Percentiles rank a stretch among this genome's conserved stretches.
These are phyloP conservation scores for Metschnikowia lachancei DNA, from an alignment of 805 yeast genomes.

Conservation along the genomic window DNA sequence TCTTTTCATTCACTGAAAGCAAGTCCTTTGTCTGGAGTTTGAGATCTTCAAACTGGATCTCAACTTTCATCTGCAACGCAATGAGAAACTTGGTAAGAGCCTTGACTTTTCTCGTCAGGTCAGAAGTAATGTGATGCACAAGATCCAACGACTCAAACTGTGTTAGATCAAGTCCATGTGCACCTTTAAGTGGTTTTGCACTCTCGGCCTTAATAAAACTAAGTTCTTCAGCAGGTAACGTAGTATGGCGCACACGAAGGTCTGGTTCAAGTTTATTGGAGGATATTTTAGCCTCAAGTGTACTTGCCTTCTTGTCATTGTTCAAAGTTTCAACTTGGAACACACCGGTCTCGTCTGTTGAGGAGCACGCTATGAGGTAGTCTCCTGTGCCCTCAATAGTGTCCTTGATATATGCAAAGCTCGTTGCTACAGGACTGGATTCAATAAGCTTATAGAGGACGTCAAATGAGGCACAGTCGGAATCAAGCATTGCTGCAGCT, in stretches of 20 bases:
- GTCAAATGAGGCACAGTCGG: conserved; percentile 2
- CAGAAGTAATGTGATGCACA: conserved; percentile 8
- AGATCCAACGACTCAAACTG: conserved; percentile 8
- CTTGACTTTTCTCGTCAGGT: conserved; percentile 7
- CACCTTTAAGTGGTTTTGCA: not conserved
- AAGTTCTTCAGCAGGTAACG: conserved; percentile 22
- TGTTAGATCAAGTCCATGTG: conserved; percentile 7
- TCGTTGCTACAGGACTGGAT: not conserved
- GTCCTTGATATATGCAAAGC: conserved; percentile 25
- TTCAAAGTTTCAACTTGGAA: conserved; percentile 12
- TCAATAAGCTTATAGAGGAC: conserved; percentile 8
- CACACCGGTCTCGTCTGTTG: conserved; percentile 15
- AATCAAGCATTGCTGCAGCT: not conserved
- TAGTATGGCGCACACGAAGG: not conserved
- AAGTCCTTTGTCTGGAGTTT: conserved; percentile 20
- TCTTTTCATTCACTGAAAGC: conserved; percentile 4
- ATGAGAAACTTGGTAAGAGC: conserved; percentile 16
- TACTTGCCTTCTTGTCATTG: not conserved
- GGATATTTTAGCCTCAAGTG: not conserved
- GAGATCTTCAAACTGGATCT: conserved; percentile 25
- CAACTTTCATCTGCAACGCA: conserved; percentile 13
- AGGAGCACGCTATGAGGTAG: conserved; percentile 22
- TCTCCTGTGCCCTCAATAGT: conserved; percentile 29
- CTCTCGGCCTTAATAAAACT: conserved; percentile 5
- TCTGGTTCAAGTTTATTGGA: not conserved